These are phyloP conservation scores for Powellomyces hirtus DNA, from an alignment of 192 early-diverging fungal species.

Conservation along the genomic window DNA sequence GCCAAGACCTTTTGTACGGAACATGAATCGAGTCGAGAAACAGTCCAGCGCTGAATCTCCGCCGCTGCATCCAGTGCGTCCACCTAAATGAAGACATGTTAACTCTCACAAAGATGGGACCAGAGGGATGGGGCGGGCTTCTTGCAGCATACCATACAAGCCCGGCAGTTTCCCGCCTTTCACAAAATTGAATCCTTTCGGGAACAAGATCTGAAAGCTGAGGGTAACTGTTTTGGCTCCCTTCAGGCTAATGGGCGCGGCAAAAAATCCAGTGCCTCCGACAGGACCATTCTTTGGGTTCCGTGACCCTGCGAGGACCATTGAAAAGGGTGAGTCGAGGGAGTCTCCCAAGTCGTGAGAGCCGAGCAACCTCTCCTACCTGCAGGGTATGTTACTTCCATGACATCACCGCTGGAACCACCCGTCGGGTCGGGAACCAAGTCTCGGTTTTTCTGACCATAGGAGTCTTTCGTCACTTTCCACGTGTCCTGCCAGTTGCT, in stretches of 20 bases:
- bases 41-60: slow-evolving; percentile 54
- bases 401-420: not conserved
- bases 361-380: not conserved
- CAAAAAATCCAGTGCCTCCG: slow-evolving; percentile 29
- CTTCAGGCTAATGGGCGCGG: slow-evolving; percentile 20
- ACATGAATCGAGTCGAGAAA: slow-evolving; percentile 59
- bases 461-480: slow-evolving; percentile 17
- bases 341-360: not conserved
- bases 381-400: slow-evolving; percentile 23
- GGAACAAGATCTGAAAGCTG: slow-evolving; percentile 47
- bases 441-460: slow-evolving; percentile 11
- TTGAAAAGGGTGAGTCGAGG: not conserved
- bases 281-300: slow-evolving; percentile 5
- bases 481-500: slow-evolving; percentile 1
- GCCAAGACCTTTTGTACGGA: slow-evolving; percentile 45
- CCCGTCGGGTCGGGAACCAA: slow-evolving; percentile 14
- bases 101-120: not conserved
- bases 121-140: not conserved
- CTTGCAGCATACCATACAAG: slow-evolving; percentile 34
- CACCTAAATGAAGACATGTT: slow-evolving; percentile 23
- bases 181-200: slow-evolving; percentile 51
- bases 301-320: not conserved
- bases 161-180: slow-evolving; percentile 62
- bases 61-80: slow-evolving; percentile 43
- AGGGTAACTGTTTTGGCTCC: slow-evolving; percentile 25